Conservation (phyloP, 257 asterid species). For the Schizonepeta tenuifolia region DNA sequence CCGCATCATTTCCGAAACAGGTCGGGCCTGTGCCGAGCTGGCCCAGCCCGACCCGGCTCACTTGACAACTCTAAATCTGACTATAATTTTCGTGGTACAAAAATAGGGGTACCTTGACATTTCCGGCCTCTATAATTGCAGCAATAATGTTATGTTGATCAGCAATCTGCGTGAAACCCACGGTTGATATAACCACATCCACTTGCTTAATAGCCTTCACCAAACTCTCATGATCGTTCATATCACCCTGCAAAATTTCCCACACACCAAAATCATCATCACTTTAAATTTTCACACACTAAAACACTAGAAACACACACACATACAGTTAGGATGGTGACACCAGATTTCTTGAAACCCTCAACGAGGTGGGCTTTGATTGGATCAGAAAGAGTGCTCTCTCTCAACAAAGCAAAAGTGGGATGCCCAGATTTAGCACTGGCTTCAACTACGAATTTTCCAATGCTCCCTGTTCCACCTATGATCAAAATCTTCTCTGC, state of each 20-base stretch:
- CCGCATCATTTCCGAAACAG: too few relatives aligned
- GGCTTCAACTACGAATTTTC: conserved; percentile 73
- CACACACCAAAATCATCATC: not conserved
- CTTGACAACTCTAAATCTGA: too few relatives aligned
- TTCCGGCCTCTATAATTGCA: conserved; percentile 79
- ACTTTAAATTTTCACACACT: too few relatives aligned
- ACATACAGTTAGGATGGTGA: conserved; percentile 50
- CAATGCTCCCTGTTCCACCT: conserved; percentile 80
- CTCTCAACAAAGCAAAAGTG: conserved; percentile 65
- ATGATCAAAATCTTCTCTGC: conserved; percentile 68
- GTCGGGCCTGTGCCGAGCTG: too few relatives aligned
- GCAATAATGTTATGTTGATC: conserved; percentile 68
- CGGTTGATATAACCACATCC: conserved; percentile 70
- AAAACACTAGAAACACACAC: too few relatives aligned
- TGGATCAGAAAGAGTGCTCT: conserved; percentile 56
- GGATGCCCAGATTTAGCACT: conserved; percentile 68
- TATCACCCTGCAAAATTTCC: conserved; percentile 52
- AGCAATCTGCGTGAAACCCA: conserved; percentile 51
- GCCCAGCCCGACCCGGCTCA: too few relatives aligned
- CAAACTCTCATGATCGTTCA: conserved; percentile 59
- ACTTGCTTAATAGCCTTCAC: conserved; percentile 70
- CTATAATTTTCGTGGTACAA: too few relatives aligned
- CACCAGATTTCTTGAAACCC: conserved; percentile 61
- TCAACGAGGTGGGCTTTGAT: conserved; percentile 53
- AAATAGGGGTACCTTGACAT: conserved; percentile 52